Conservation (phyloP, 139 green algal genomes). For the Coccomyxa sp. region DNA sequence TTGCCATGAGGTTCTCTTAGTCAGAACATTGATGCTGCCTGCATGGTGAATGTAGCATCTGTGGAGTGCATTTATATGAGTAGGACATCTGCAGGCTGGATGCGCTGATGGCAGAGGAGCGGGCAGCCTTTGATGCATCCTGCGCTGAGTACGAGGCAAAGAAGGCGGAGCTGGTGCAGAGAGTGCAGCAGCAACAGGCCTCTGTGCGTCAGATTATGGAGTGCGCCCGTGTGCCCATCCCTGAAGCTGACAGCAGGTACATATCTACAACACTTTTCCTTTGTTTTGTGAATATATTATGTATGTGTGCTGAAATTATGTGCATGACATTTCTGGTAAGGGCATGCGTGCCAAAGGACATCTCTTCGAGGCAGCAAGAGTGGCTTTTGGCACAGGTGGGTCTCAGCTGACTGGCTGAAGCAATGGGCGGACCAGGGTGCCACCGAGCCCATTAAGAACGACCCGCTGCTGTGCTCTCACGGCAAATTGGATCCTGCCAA, state of each 20-base stretch:
- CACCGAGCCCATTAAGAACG: constrained; percentile 37
- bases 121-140: background rate
- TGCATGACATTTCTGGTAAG: too few species aligned
- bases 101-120: constrained; percentile 4
- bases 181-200: background rate
- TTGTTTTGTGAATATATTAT: background rate
- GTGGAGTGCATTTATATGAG: too few species aligned
- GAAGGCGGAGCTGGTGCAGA: background rate
- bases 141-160: constrained; percentile 13
- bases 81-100: constrained; percentile 1
- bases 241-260: background rate
- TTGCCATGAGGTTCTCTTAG: too few species aligned
- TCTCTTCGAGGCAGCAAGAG: too few species aligned
- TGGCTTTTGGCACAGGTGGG: constrained; percentile 17
- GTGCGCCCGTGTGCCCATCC: constrained; percentile 2
- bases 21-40: too few species aligned
- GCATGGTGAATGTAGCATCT: too few species aligned
- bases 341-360: too few species aligned
- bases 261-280: background rate
- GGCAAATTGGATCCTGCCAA: constrained; percentile 45
- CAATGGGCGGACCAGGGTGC: constrained; percentile 32
- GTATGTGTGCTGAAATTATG: too few species aligned
- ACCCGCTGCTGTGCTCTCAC: constrained; percentile 49
- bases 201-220: constrained; percentile 32
- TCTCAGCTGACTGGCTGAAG: constrained; percentile 34